Conservation (phyloP, 2,329 filamentous ascomycete genomes). For the Xylogone sp. region DNA sequence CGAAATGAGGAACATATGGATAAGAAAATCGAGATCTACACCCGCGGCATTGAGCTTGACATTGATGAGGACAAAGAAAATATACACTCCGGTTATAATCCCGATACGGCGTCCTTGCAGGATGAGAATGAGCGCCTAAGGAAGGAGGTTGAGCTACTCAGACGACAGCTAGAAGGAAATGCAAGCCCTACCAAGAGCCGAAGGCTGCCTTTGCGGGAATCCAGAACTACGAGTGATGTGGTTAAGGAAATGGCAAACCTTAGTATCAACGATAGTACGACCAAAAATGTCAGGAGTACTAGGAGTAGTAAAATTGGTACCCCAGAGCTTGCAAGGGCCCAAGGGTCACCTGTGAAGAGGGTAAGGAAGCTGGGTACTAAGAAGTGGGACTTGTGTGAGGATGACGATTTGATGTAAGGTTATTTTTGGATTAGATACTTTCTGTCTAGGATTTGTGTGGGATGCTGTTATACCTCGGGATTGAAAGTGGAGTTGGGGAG, state of each 20-base stretch:
- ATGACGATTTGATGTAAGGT: conserved; percentile 25
- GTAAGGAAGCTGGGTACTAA: conserved; percentile 22
- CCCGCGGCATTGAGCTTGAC: conserved; percentile 42
- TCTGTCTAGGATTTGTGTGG: conserved; percentile 59
- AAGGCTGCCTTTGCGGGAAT: conserved; percentile 8
- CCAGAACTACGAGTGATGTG: neutral
- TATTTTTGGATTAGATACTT: conserved; percentile 39
- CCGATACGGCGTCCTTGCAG: conserved; percentile 58
- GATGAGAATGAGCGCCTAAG: conserved; percentile 68
- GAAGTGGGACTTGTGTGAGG: conserved; percentile 27
- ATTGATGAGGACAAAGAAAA: conserved; percentile 58
- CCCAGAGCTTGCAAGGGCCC: neutral
- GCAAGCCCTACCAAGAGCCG: conserved; percentile 38
- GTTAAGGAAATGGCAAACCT: conserved; percentile 1
- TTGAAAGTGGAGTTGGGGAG: conserved; percentile 48
- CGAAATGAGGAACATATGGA: conserved; percentile 82
- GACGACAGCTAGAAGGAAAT: conserved; percentile 53
- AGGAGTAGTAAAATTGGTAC: neutral
- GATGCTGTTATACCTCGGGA: conserved; percentile 51
- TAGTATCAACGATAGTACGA: conserved; percentile 1
- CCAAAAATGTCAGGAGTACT: neutral
- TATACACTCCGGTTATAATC: conserved; percentile 21
- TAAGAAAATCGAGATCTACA: conserved; percentile 75
- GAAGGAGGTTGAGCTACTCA: conserved; percentile 59
- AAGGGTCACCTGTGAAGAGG: conserved; percentile 21